Evolutionary conservation across 495 filamentous ascomycete genomes (phyloP).

Genomic region (Penicillium lagena): DNA sequence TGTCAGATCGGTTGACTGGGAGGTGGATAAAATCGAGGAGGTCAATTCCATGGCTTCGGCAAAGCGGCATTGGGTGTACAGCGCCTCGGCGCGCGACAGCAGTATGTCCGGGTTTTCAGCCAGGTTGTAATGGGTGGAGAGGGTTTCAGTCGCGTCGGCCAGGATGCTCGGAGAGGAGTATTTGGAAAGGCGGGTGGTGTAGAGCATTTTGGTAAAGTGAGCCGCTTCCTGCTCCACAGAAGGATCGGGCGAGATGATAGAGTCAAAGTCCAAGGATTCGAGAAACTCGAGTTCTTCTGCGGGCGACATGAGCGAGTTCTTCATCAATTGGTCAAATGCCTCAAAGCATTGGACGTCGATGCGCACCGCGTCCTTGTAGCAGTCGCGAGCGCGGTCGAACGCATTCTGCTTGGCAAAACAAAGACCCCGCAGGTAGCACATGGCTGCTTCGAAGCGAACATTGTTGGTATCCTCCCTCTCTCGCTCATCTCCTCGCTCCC

Average conservation of each 20-base stretch:
- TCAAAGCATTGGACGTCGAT: constrained; percentile 99
- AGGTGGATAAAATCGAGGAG: constrained; percentile 63
- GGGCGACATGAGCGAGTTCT: constrained; percentile 95
- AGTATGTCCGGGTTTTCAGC: constrained; percentile 83
- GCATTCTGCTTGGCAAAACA: constrained; percentile 98
- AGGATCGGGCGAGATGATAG: constrained; percentile 55
- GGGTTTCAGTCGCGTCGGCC: constrained; percentile 78
- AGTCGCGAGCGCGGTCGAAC: constrained; percentile 94
- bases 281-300: constrained; percentile 93
- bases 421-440: constrained; percentile 91
- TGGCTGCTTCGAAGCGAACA: constrained; percentile 84
- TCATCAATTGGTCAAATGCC: constrained; percentile 95
- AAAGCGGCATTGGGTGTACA: constrained; percentile 94
- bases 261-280: constrained; percentile 85
- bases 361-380: constrained; percentile 92
- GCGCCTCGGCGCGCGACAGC: constrained; percentile 82
- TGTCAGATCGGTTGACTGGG: constrained; percentile 25
- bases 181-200: constrained; percentile 93
- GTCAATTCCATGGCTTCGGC: constrained; percentile 80
- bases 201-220: constrained; percentile 93
- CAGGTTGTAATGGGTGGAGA: constrained; percentile 90
- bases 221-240: constrained; percentile 72
- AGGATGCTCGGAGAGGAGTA: constrained; percentile 84
- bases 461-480: constrained; percentile 65
- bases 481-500: constrained; percentile 55